A percentile compares a stretch with the other conserved stretches of the same genome.
phyloP scores from a whole-genome alignment of 129 eudicot species.

The Deinandra increscens region DNA sequence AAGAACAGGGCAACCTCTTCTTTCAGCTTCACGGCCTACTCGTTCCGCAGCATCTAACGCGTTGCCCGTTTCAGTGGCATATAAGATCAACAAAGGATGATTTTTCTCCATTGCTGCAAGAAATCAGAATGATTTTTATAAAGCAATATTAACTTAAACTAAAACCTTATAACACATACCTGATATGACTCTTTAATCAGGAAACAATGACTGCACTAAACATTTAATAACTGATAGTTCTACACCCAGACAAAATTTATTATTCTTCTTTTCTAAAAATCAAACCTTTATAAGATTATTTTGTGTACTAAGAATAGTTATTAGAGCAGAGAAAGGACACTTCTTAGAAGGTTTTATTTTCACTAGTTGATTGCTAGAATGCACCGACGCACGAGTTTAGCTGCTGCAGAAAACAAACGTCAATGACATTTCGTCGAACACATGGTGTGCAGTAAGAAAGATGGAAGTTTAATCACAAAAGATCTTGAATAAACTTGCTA shows the following conservation, averaged over 20 bases:
- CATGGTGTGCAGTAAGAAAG: background rate
- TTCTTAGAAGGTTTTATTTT: background rate
- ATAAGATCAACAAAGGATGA: slow-evolving; percentile 48
- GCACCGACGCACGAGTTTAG: background rate
- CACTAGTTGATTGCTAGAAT: background rate
- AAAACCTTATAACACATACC: too few relatives aligned
- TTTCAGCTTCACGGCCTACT: slow-evolving; percentile 84
- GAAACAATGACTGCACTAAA: background rate
- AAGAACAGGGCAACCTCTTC: slow-evolving; percentile 61
- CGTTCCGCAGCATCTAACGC: slow-evolving; percentile 89
- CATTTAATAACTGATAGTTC: background rate
- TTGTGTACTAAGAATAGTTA: background rate
- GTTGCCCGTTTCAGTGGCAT: slow-evolving; percentile 81
- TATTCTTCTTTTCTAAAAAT: background rate
- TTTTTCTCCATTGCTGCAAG: slow-evolving; percentile 22
- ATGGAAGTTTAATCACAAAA: background rate
- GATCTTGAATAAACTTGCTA: background rate
- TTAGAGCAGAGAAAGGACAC: background rate
- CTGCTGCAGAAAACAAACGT: background rate
- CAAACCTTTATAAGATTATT: background rate
- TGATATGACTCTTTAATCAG: too few relatives aligned
- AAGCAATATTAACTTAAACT: too few relatives aligned
- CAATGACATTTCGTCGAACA: slow-evolving; percentile 3
- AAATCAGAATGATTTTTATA: background rate
- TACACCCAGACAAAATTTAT: background rate